These are phyloP conservation scores for Quercus berberidifolia DNA, from an alignment of 306 rosid species.

Conservation along the genomic window DNA sequence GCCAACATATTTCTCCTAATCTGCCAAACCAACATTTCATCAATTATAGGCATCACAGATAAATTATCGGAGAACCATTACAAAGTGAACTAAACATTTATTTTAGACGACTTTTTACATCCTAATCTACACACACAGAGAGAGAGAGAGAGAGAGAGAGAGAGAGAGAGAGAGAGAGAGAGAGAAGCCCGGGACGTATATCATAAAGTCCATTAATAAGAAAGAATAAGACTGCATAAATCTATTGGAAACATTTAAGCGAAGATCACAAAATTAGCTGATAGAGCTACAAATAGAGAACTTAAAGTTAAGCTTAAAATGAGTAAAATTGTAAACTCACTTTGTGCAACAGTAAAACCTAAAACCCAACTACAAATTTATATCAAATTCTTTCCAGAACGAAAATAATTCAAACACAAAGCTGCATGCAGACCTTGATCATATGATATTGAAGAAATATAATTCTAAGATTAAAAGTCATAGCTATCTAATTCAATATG, in stretches of 20 bases:
- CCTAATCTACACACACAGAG: background rate
- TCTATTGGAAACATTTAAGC: conserved; percentile 7
- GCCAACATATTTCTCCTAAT: conserved; percentile 4
- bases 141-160: too few relatives aligned
- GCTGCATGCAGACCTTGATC: conserved; percentile 41
- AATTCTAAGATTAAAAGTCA: conserved; percentile 6
- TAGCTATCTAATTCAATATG: conserved; percentile 3
- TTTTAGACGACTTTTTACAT: background rate
- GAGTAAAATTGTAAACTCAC: conserved; percentile 9
- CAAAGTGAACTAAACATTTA: background rate
- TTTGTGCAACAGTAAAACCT: conserved; percentile 20
- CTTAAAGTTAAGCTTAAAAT: background rate
- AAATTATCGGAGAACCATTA: background rate
- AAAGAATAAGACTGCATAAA: conserved; percentile 5
- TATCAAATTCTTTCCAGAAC: background rate
- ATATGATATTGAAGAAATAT: conserved; percentile 9
- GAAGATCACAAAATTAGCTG: conserved; percentile 7
- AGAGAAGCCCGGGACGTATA: background rate
- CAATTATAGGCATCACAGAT: background rate
- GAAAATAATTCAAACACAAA: conserved; percentile 6
- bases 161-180: too few relatives aligned
- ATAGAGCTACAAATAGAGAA: conserved; percentile 3
- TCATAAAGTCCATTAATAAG: background rate
- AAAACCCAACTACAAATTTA: conserved; percentile 24
- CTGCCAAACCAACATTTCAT: background rate